Percentiles rank a stretch among this genome's conserved stretches.
These are phyloP conservation scores for Botrytis byssoidea DNA, from an alignment of 2,329 filamentous ascomycete species.

Conservation along the genomic window DNA sequence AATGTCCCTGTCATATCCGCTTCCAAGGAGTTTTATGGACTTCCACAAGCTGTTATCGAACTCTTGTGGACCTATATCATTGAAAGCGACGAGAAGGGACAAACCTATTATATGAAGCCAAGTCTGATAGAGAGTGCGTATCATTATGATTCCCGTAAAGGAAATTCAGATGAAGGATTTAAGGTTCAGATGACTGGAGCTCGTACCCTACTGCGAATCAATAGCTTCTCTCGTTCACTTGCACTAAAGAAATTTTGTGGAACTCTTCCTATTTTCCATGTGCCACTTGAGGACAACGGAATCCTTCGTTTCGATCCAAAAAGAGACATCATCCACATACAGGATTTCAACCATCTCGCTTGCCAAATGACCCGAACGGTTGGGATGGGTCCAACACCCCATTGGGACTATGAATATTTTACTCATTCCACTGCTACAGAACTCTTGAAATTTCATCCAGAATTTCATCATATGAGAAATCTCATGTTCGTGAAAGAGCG, in stretches of 20 bases:
- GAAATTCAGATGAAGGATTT: no score
- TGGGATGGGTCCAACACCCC: not conserved
- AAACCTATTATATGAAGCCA: not conserved
- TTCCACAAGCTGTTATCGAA: not conserved
- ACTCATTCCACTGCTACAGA: rapidly evolving
- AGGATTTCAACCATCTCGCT: not conserved
- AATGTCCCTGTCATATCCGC: not conserved
- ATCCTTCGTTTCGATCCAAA: not conserved
- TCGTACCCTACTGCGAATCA: not conserved
- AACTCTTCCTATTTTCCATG: not conserved
- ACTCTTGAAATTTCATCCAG: not conserved
- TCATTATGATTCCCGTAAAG: not conserved
- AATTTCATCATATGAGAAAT: no score
- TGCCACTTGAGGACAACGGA: not conserved
- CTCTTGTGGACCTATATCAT: not conserved
- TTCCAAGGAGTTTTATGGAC: not conserved
- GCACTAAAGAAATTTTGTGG: not conserved
- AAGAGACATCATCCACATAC: not conserved
- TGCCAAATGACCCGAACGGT: not conserved
- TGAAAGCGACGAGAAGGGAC: not conserved
- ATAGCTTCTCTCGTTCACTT: not conserved
- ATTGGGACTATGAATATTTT: rapidly evolving
- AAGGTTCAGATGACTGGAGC: not conserved
- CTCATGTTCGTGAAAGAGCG: not conserved
- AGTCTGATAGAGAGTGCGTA: not conserved